These are phyloP conservation scores for Phyllosticta paracitricarpa DNA, from an alignment of 2,329 filamentous ascomycete genomes.

Conservation along the genomic window DNA sequence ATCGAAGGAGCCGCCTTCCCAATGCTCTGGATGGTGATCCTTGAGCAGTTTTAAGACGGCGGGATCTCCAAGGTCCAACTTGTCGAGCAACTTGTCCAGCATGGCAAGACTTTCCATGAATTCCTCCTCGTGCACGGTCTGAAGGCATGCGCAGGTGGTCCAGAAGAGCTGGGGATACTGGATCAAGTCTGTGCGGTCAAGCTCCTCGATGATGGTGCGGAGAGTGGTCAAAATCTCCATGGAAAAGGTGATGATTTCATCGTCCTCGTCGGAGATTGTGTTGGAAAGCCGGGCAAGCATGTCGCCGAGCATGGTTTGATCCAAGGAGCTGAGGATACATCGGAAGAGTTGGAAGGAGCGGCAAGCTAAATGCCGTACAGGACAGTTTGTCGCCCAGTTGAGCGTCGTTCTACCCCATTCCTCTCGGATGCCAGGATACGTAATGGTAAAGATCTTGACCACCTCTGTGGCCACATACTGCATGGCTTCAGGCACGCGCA, in stretches of 20 bases:
- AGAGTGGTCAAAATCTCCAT: slow-evolving; percentile 96
- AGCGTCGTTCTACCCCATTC: slow-evolving; percentile 85
- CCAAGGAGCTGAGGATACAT: slow-evolving; percentile 81
- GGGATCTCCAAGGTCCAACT: slow-evolving; percentile 67
- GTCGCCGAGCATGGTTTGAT: slow-evolving; percentile 89
- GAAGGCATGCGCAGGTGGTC: slow-evolving; percentile 92
- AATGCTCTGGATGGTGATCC: slow-evolving; percentile 71
- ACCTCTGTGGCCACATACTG: slow-evolving; percentile 71
- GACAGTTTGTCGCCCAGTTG: slow-evolving; percentile 94
- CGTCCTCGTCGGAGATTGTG: slow-evolving; percentile 89
- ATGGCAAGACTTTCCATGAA: slow-evolving; percentile 87
- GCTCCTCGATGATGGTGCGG: slow-evolving; percentile 78
- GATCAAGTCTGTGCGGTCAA: slow-evolving; percentile 68
- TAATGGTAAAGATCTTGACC: slow-evolving; percentile 72
- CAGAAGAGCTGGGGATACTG: slow-evolving; percentile 96
- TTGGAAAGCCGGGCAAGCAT: slow-evolving; percentile 94
- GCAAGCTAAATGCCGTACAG: slow-evolving; percentile 88
- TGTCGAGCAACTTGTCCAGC: slow-evolving; percentile 76
- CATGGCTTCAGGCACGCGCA: slow-evolving; percentile 82
- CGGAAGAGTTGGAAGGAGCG: slow-evolving; percentile 96
- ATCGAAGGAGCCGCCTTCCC: slow-evolving; percentile 73
- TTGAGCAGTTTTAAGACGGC: slow-evolving; percentile 60
- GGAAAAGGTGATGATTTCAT: slow-evolving; percentile 89
- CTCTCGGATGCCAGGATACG: slow-evolving; percentile 78
- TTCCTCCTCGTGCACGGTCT: slow-evolving; percentile 93